A percentile compares a stretch with the other conserved stretches of the same genome.
These are phyloP conservation scores for Arthroderma uncinatum DNA, from an alignment of 2,329 filamentous ascomycete species.

Conservation along the genomic window DNA sequence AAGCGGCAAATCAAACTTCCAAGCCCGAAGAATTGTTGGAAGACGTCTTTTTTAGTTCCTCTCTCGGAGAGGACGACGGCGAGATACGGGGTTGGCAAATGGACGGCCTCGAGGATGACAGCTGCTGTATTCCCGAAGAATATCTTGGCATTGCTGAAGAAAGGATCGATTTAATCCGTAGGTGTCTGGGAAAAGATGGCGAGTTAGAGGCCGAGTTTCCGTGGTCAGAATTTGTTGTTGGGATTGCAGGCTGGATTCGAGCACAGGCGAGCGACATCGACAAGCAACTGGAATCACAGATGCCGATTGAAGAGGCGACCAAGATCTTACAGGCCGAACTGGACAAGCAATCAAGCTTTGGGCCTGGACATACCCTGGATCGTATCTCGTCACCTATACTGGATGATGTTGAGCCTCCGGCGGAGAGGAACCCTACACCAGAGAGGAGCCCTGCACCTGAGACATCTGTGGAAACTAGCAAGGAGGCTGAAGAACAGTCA, in stretches of 20 bases:
- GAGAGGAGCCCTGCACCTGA: not conserved
- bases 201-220: constrained; percentile 28
- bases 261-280: constrained; percentile 37
- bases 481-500: not conserved
- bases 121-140: constrained; percentile 7
- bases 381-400: not conserved
- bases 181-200: not conserved
- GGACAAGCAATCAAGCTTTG: constrained; percentile 25
- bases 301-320: constrained; percentile 30
- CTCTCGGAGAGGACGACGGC: not conserved
- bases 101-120: constrained; percentile 11
- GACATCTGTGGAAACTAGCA: not conserved
- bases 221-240: constrained; percentile 40
- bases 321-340: constrained; percentile 15
- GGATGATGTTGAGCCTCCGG: not conserved
- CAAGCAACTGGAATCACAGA: constrained; percentile 31
- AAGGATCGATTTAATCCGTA: constrained; percentile 6
- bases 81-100: constrained; percentile 12
- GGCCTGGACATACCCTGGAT: constrained; percentile 7
- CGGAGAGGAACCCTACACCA: not conserved
- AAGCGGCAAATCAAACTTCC: not conserved
- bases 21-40: constrained; percentile 2
- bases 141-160: constrained; percentile 6
- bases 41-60: constrained; percentile 8
- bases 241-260: constrained; percentile 39